Evolutionary conservation across 768 basidiomycete species (phyloP), one percentile per base, ranked within the genome.

Genomic region (Trametes cubensis): DNA sequence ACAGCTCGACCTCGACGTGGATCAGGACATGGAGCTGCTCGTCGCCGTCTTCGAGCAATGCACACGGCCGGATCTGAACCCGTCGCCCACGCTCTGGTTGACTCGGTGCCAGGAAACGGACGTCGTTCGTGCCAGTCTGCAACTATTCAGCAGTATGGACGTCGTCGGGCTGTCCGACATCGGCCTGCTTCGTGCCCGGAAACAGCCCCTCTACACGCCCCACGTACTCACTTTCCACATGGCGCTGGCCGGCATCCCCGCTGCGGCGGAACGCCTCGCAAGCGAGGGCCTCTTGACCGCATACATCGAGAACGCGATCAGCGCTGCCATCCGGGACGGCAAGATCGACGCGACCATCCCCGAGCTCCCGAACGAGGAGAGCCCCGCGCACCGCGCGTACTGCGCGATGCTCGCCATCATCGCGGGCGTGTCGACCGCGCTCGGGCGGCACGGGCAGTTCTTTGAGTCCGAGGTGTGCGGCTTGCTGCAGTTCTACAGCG

Each of bases 161-260:
- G 76, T 94, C 5, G 82, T 83, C 34, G 91, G 91, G 15, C 71
- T 87, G 15, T 85, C 88, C 14, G 87, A 92, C 65, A 72, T 90
- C 0, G 77, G 84, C 2, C 75, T 88, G 13, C 80, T 91, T 18
- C 78, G 88, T 21, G 69, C 82, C 0, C 83, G 84, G 47, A 87
- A 86, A 57, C 80, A 84, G 70, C 83, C 90, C 14, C 74, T 90
- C 26, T 93, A 93, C 69, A 80, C 89, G 0, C 85, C 89, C 0
- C 89, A 92, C 67, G 78, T 96, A 59, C 83, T 97, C 56, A 78
- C 88, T 30, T 92, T 97, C 77, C 94, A 96, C 70, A 89, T 94
- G 79, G 85, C 91, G 0, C 76, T 97, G 20, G 92, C 90, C 17
- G 85, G 85, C 61, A 81, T 90, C 55, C 84, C 88, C 0, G 81